Evolutionary conservation across 2,329 filamentous ascomycete species (phyloP), one percentile per base, ranked within the genome.

Genomic region (Fusarium tuaranense): DNA sequence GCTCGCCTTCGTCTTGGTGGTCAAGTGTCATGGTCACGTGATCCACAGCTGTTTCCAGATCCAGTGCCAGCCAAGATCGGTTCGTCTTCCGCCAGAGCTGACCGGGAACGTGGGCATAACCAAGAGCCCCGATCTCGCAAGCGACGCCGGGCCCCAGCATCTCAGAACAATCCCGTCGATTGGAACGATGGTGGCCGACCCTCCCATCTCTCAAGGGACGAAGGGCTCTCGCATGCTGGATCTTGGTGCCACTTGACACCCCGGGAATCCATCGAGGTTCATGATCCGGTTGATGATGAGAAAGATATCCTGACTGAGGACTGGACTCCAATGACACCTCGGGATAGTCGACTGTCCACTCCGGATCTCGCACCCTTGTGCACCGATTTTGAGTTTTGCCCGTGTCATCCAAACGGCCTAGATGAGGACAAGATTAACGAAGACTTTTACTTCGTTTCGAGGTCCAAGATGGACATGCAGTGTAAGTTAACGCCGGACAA

Each of bases 361-460:
- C 76, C 76, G 16, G 76, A 78, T n/a, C 65, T 78, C 7, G 58
- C 63, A 4, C 76, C 76, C 1, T 25, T 78, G 30, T 76, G 63
- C 25, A 78, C 70, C 25, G 60, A 75, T 30, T 77, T 71, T 75
- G 75, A 78, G 67, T 78, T 78, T 64, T 78, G 75, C 16, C n/a
- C 66, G 25, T 78, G 76, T 20, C 69, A 75, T 38, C 22, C 14
- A 25, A n/a, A 39, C 4, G 53, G 44, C 5, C 51, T 63, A 7
- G 39, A 67, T 7, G 75, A 73, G 10, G 73, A 71, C 32, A 69
- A 38, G 16, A 70, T 78, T 9, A 75, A 75, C 55, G 59, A 76
- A 62, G 67, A 67, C 9, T 78, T 75, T 58, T 78, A 76, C 48
- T 64, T 78, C 51, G 63, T 59, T 8, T 68, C 76, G 39, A 73